Percentiles rank a stretch among this genome's conserved stretches.
Conservation (phyloP, 192 early-diverging fungal genomes). For the Irineochytrium annulatum region DNA sequence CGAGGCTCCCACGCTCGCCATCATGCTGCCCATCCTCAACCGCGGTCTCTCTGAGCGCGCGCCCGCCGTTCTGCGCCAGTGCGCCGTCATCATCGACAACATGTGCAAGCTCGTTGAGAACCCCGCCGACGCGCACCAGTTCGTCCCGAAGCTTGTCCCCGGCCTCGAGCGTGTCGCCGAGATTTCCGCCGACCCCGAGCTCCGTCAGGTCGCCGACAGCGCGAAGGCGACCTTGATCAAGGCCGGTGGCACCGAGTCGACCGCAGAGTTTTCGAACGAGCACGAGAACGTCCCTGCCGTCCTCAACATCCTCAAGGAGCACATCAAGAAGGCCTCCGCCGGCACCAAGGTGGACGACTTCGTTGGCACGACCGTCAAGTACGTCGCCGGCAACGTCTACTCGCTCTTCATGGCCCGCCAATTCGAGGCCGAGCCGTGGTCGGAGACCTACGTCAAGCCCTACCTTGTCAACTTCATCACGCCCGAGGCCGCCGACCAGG, state of each 20-base stretch:
- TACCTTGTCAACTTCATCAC: constrained; percentile 54
- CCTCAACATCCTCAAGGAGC: constrained; percentile 35
- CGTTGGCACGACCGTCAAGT: constrained; percentile 45
- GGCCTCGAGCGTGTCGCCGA: constrained; percentile 74
- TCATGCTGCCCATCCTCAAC: constrained; percentile 72
- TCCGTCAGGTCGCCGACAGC: constrained; percentile 64
- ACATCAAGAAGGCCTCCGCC: constrained; percentile 34
- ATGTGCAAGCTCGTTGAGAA: constrained; percentile 87
- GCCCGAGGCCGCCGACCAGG: constrained; percentile 36
- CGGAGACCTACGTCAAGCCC: constrained; percentile 47
- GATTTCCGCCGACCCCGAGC: constrained; percentile 72
- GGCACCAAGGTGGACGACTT: constrained; percentile 34
- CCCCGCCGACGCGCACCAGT: constrained; percentile 72
- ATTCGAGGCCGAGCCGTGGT: constrained; percentile 67
- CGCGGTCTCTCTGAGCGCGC: constrained; percentile 68
- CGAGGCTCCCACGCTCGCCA: constrained; percentile 70
- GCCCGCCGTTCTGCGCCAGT: constrained; percentile 68
- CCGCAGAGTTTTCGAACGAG: constrained; percentile 37
- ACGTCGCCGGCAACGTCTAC: constrained; percentile 55
- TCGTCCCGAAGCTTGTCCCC: constrained; percentile 74
- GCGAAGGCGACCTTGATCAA: constrained; percentile 65
- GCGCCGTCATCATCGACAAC: constrained; percentile 82
- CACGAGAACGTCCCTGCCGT: constrained; percentile 34
- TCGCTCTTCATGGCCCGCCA: constrained; percentile 59
- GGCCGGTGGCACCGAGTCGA: constrained; percentile 56